Evolutionary conservation across 2,329 filamentous ascomycete species (phyloP), one percentile per base, ranked within the genome.

Genomic region (Fusarium xylarioides): DNA sequence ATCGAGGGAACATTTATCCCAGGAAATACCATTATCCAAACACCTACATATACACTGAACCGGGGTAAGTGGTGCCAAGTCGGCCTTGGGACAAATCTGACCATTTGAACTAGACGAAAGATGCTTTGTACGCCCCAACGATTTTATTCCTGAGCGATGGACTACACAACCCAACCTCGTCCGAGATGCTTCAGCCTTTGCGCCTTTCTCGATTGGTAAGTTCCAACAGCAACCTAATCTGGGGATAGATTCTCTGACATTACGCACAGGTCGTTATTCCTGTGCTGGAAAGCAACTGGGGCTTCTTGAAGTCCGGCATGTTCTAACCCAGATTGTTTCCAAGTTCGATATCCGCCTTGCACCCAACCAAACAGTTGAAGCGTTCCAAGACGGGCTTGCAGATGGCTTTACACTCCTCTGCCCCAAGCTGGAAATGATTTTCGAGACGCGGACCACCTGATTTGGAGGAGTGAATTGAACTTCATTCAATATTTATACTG

Each of bases 71-170:
- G 11, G 12, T 23, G 15, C 30, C 30, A 30, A 9, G 4, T 12
- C 18, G 14, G 1, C 5, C 18, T 8, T 7, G 23, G 14, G 26
- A 23, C 21, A 32, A 2, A 14, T 4, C 47, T 50, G 28, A 32
- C 11, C 11, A 14, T 11, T 28, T 19, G 28, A 8, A 14, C 7
- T 32, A 52, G 49, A 52, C 5, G 49, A 35, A 15, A 19, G 49
- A 21, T 52, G 47, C 32, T 52, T 52, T 21, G n/a, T 18, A 12
- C 32, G n/a, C 9, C 32, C 32, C 9, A 52, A 52, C 12, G 32
- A 52, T 4, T 35, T 52, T 18, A 52, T 52, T 26, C 49, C 49
- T 15, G 32, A 52, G 49, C 32, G 49, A 35, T 52, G 49, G 49
- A 52, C 49, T 11, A 35, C 49, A 11, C 49, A 35, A 2, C 12